phyloP scores from a whole-genome alignment of 2,329 filamentous ascomycete genomes.

The Diaporthe destruens region DNA sequence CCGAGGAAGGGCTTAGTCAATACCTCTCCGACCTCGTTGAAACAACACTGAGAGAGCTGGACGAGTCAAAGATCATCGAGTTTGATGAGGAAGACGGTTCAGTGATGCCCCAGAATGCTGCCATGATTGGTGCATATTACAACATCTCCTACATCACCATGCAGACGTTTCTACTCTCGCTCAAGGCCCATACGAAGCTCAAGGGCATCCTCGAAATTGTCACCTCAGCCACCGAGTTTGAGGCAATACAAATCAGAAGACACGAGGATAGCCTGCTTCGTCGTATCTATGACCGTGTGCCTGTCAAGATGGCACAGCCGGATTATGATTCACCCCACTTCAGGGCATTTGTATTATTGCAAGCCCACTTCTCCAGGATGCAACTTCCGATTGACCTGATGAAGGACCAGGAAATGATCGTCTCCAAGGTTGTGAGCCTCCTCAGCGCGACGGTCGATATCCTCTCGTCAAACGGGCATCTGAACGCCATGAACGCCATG shows the following conservation, averaged over 20 bases:
- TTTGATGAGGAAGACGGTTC: conserved; percentile 94
- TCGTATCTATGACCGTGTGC: conserved; percentile 93
- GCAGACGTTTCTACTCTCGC: conserved; percentile 96
- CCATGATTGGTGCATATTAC: conserved; percentile 99
- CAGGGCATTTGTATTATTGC: conserved; percentile 96
- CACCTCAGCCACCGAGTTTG: conserved; percentile 96
- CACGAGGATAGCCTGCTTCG: conserved; percentile 91
- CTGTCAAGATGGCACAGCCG: conserved; percentile 92
- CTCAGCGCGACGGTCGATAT: conserved; percentile 95
- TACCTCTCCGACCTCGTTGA: conserved; percentile 96
- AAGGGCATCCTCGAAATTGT: conserved; percentile 98
- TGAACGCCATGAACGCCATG: conserved; percentile 99
- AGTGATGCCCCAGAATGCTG: conserved; percentile 90
- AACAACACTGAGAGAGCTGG: conserved; percentile 88
- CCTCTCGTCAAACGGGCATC: conserved; percentile 91
- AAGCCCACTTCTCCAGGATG: conserved; percentile 98
- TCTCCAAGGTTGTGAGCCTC: conserved; percentile 87
- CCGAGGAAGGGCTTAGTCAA: conserved; percentile 91
- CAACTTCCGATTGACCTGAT: conserved; percentile 94
- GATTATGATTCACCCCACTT: conserved; percentile 96
- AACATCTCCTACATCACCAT: conserved; percentile 99
- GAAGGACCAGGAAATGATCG: conserved; percentile 92
- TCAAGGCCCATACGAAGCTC: conserved; percentile 89
- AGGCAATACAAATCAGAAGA: conserved; percentile 91
- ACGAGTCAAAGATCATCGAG: conserved; percentile 95